Conservation (phyloP, 2,329 filamentous ascomycete genomes). For the Xylariaceae sp. region DNA sequence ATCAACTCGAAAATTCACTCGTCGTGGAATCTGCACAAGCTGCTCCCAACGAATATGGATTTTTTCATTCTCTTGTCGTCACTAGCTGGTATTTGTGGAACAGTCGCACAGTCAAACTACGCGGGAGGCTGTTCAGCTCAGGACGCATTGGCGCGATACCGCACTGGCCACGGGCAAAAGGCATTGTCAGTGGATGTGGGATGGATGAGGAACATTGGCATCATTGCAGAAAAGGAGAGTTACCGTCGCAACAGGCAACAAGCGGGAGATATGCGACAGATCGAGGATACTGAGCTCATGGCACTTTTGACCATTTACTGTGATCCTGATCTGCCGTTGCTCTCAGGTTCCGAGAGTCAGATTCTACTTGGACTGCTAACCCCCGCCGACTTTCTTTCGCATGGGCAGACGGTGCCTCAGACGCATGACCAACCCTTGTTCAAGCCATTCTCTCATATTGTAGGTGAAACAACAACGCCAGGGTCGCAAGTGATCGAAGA, state of each 20-base stretch:
- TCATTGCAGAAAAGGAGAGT: conserved; percentile 21
- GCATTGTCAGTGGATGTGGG: conserved; percentile 25
- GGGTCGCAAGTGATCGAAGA: conserved; percentile 3
- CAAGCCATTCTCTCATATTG: conserved; percentile 11
- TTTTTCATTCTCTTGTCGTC: conserved; percentile 30
- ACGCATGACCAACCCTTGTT: conserved; percentile 14
- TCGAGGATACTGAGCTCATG: conserved; percentile 23
- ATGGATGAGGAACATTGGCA: conserved; percentile 26
- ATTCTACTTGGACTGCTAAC: conserved; percentile 16
- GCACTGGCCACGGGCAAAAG: conserved; percentile 18
- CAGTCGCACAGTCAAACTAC: conserved; percentile 25
- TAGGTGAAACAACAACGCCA: background rate
- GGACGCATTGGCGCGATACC: conserved; percentile 24
- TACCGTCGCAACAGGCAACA: conserved; percentile 12
- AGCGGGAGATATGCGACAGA: conserved; percentile 16
- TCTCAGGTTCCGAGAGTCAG: conserved; percentile 8
- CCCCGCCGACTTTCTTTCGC: conserved; percentile 13
- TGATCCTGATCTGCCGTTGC: conserved; percentile 13
- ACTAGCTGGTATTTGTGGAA: conserved; percentile 22
- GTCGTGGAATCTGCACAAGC: conserved; percentile 20
- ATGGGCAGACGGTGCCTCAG: conserved; percentile 6
- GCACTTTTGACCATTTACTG: conserved; percentile 21
- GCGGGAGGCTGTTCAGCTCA: conserved; percentile 25
- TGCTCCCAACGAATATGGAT: conserved; percentile 22
- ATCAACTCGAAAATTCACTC: conserved; percentile 24